Conservation (phyloP, 2,329 filamentous ascomycete species). For the Colletotrichum lupini region DNA sequence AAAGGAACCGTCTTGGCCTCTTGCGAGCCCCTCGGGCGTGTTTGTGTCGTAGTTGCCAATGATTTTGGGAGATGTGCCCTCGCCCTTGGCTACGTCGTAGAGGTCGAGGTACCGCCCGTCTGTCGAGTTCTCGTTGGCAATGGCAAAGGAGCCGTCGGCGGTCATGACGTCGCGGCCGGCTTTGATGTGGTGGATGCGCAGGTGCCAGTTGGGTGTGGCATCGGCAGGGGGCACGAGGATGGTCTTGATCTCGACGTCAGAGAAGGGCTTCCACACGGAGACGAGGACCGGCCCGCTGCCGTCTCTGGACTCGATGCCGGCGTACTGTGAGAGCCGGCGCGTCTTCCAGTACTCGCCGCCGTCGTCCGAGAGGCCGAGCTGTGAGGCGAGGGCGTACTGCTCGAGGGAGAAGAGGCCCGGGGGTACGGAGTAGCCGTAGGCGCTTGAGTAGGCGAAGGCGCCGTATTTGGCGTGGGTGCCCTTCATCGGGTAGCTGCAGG, state of each 20-base stretch:
- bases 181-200: constrained; percentile 71
- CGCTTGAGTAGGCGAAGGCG: constrained; percentile 80
- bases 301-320: constrained; percentile 65
- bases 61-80: constrained; percentile 65
- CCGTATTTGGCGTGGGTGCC: constrained; percentile 86
- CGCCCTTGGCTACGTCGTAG: constrained; percentile 53
- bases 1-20: constrained; percentile 63
- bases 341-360: constrained; percentile 84
- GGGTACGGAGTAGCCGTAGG: constrained; percentile 82
- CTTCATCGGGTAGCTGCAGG: constrained; percentile 85
- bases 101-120: constrained; percentile 62
- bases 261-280: constrained; percentile 77
- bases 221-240: constrained; percentile 72
- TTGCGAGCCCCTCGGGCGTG: constrained; percentile 63
- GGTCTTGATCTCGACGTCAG: constrained; percentile 74
- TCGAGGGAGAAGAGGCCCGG: constrained; percentile 81
- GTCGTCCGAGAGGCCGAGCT: constrained; percentile 81
- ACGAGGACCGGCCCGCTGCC: constrained; percentile 68
- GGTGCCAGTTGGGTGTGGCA: constrained; percentile 74
- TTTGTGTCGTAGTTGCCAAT: constrained; percentile 71
- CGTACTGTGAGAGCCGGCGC: constrained; percentile 73
- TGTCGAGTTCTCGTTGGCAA: constrained; percentile 63
- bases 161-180: constrained; percentile 73
- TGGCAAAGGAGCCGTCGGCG: constrained; percentile 80
- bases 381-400: constrained; percentile 80